Base-by-base conservation (phyloP, 169 alveolate species). In the Cryptosporidium sp. region DNA sequence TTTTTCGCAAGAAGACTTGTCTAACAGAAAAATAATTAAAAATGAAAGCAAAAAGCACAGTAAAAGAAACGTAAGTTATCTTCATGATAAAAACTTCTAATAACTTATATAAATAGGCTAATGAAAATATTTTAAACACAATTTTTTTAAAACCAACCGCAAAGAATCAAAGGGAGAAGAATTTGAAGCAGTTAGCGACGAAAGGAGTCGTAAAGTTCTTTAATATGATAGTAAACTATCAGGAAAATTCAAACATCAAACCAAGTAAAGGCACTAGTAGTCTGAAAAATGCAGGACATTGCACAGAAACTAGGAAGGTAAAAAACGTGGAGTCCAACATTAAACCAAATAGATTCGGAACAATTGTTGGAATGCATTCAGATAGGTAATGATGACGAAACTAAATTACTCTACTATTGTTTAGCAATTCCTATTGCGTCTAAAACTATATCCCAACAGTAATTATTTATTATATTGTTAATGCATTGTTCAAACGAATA, bases 121-220 rank as follows among this genome's bases (percentile, higher is more conserved):
- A 42, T 61, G 23, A 42, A 1, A 29, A 58, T 16, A 21, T 1
- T 21, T 3, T 7, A 6, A 29, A 62, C 10, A 39, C 0, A n/a
- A 6, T 80, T 58, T 67, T 33, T 62, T 39, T 21, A 23, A 80
- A 65, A 33, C 85, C 53, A 72, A 44, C 48, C 0, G 37, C 39
- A 42, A 23, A 35, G 10, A 65, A n/a, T 29, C 69, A 61, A 8
- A 80, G 10, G 35, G 89, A 80, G n/a, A 80, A 80, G 23, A 48
- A 16, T 16, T 45, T 80, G 33, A 80, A 48, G 26, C 33, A 18
- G 12, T 60, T 69, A 1, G 89, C 89, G 45, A 80, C 89, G 14
- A 80, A 42, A 33, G 89, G 89, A 8, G 89, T 80, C 26, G 89
- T 80, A 21, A 80, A 80, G 26, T 80, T 80, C 16, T 26, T 80